Evolutionary conservation across 805 yeast genomes (phyloP), one percentile per base, ranked within the genome.

Genomic region (Hemisphaericaspora nanyangensis): DNA sequence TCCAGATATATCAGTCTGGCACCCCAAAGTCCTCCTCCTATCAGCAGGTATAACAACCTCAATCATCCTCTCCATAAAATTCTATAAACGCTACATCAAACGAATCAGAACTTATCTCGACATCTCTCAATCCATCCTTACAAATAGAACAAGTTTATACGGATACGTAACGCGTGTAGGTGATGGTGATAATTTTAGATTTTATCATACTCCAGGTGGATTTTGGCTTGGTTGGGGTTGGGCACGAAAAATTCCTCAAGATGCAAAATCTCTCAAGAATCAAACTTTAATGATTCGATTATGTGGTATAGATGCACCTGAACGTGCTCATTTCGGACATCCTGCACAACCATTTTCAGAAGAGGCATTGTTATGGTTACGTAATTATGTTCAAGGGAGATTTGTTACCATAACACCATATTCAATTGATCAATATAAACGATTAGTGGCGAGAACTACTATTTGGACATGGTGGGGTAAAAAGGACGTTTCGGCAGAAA

Each of bases 271-370:
- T 51, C 57, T 79, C 28, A 77, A 79, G 45, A 76, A 76, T 44
- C 70, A 81, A 47, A 93, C 99, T 0, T 65, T 93, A 27, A 81
- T 83, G 59, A 77, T 93, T 4, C 70, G 99, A 34, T 64, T 93
- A 16, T 85, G 93, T 60, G 99, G 97, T 0, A 82, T 91, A 12
- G 99, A 93, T 70, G 99, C 99, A 0, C 99, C 99, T 1, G 99
- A 93, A 55, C 68, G 95, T 31, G 77, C 95, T 1, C 97, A 93
- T 65, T 93, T 87, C 60, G 99, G 99, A 1, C 84, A 85, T 44
- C 89, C 95, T 0, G 84, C 95, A 0, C 99, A 93, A 56, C 91
- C 93, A 0, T 85, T 62, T 55, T 79, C 93, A 26, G 86, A 80
- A 29, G 97, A 93, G 49, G 93, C 97, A 0, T 60, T 90, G 40